Evolutionary conservation across 345 rosid genomes (phyloP), one percentile per base, ranked within the genome.

Genomic region (Populus deltoides): DNA sequence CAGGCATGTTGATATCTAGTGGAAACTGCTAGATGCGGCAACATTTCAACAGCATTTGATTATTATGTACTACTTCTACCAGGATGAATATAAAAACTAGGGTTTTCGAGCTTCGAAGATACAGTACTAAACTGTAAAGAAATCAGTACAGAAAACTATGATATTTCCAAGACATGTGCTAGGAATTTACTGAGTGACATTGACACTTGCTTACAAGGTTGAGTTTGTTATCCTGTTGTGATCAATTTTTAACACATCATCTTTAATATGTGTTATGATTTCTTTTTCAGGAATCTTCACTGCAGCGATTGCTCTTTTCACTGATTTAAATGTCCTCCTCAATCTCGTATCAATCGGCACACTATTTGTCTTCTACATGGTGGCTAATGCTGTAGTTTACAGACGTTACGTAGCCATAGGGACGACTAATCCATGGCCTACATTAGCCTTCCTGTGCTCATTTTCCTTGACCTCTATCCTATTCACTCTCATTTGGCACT

Each of bases 321-420:
- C 94, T 1, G 97, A 92, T 79, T 89, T 95, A 12, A 76, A 82
- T 57, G 81, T 95, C 78, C 94, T 95, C 38, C 81, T 95, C 43
- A 82, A 89, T 89, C 98, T 95, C 0, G 94, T 95, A 39, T 92
- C 99, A 15, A 95, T 95, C 6, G 99, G 99, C 70, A 93, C 99
- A 0, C 88, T 95, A 29, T 95, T 95, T 24, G 98, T 95, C 53
- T 95, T 95, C 45, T 95, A 90, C 93, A 92, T 93, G 98, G 99
- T 95, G 39, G 96, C 97, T 3, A 95, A 92, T 74, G 99, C 99
- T 0, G 88, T 93, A 35, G 81, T 95, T 63, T 93, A 89, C 85
- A 86, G 91, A 61, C 93, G 99, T 41, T 95, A 95, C 18, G 96
- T 91, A 0, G 81, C 77, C 0, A n/a, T 83, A n/a, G 89, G 91